phyloP scores from a whole-genome alignment of 2,329 filamentous ascomycete genomes.

The Monilinia aucupariae region DNA sequence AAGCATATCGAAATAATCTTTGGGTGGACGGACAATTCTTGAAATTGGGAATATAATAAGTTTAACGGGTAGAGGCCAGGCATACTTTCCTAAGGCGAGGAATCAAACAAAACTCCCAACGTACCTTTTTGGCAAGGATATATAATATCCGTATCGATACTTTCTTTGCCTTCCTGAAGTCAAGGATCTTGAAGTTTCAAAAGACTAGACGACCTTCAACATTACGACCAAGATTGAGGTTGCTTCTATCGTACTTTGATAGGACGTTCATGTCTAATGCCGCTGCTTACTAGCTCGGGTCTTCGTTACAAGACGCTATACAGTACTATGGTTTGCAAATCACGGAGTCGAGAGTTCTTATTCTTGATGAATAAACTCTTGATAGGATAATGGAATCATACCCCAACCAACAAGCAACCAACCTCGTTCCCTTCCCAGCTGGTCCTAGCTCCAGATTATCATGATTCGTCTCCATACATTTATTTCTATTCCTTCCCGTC shows the following conservation, averaged over 20 bases:
- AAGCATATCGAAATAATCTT: neutral
- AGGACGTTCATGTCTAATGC: too few relatives aligned
- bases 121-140: neutral
- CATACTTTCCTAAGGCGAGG: neutral
- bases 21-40: neutral
- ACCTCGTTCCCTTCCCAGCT: too few relatives aligned
- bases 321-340: too few relatives aligned
- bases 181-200: neutral
- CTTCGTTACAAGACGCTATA: too few relatives aligned
- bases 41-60: neutral
- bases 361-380: too few relatives aligned
- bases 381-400: too few relatives aligned
- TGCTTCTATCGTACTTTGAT: neutral
- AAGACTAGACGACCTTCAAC: neutral
- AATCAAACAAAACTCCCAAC: neutral
- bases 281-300: too few relatives aligned
- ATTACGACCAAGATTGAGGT: neutral
- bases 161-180: neutral
- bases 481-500: too few relatives aligned
- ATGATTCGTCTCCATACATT: too few relatives aligned
- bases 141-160: neutral
- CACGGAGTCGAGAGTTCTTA: too few relatives aligned
- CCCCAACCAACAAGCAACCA: too few relatives aligned
- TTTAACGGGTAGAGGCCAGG: neutral
- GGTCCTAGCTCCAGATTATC: too few relatives aligned